Conservation (phyloP, 768 basidiomycete species). For the Thelephora aurantiotincta region DNA sequence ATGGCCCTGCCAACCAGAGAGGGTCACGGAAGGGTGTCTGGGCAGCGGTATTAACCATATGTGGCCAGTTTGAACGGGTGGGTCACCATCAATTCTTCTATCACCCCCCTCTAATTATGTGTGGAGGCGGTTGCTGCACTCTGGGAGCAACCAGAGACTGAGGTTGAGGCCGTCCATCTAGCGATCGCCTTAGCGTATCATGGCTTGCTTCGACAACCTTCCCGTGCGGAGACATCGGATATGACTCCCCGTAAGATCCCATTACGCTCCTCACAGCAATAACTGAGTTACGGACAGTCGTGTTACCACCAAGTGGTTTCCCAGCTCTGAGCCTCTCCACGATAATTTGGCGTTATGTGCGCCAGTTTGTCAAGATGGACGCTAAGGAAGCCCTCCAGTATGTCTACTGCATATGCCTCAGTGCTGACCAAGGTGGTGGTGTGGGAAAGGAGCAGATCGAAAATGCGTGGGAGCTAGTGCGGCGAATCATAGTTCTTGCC, state of each 20-base stretch:
- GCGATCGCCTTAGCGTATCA: slow-evolving; percentile 89
- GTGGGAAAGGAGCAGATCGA: slow-evolving; percentile 80
- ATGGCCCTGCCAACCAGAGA: slow-evolving; percentile 46
- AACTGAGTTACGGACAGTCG: slow-evolving; percentile 31
- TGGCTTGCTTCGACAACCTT: slow-evolving; percentile 76
- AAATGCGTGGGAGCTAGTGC: slow-evolving; percentile 64
- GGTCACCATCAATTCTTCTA: slow-evolving; percentile 11
- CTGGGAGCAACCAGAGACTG: slow-evolving; percentile 75
- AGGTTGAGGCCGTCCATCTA: slow-evolving; percentile 89
- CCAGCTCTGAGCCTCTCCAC: slow-evolving; percentile 74
- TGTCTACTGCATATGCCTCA: slow-evolving; percentile 74
- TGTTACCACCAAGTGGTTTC: slow-evolving; percentile 48
- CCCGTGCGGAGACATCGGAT: slow-evolving; percentile 70
- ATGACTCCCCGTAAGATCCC: slow-evolving; percentile 57
- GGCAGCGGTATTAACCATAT: slow-evolving; percentile 77
- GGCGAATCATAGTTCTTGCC: slow-evolving; percentile 66
- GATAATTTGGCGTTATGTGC: slow-evolving; percentile 83
- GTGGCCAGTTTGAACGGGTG: slow-evolving; percentile 90
- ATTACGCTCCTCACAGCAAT: neutral
- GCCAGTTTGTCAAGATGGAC: slow-evolving; percentile 86
- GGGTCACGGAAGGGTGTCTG: slow-evolving; percentile 52
- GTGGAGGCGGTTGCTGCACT: slow-evolving; percentile 77
- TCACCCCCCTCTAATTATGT: neutral
- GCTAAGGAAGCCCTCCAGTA: slow-evolving; percentile 92
- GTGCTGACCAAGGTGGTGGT: slow-evolving; percentile 52